Evolutionary conservation across 2,329 filamentous ascomycete species (phyloP).

Genomic region (Calonectria montana): DNA sequence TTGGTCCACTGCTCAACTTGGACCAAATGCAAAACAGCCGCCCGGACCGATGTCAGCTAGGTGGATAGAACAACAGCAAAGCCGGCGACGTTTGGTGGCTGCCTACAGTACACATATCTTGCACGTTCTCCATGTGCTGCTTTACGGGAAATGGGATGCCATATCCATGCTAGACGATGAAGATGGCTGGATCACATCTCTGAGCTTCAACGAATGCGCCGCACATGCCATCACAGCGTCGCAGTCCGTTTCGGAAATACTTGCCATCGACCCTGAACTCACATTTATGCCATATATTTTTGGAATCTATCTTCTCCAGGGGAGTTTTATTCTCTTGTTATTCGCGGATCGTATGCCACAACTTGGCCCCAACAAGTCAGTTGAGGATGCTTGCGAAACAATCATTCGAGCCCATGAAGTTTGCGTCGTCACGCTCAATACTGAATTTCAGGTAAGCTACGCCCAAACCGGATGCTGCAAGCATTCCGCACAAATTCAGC

Average conservation of each 20-base stretch:
- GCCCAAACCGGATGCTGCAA: not conserved
- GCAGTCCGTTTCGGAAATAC: constrained; percentile 57
- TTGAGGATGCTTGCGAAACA: constrained; percentile 60
- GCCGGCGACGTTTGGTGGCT: constrained; percentile 53
- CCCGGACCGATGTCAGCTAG: not conserved
- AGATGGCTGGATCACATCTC: constrained; percentile 60
- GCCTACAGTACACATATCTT: constrained; percentile 61
- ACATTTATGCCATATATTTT: constrained; percentile 65
- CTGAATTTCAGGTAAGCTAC: constrained; percentile 59
- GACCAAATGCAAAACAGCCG: not conserved
- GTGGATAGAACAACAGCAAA: not conserved
- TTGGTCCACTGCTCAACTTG: not conserved
- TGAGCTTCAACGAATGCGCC: constrained; percentile 57
- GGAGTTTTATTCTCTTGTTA: constrained; percentile 61
- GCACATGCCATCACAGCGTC: constrained; percentile 60
- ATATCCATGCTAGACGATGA: constrained; percentile 61
- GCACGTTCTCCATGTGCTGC: constrained; percentile 59
- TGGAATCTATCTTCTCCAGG: constrained; percentile 63
- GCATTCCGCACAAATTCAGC: no score
- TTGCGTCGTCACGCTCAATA: constrained; percentile 61
- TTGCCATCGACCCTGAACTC: constrained; percentile 60
- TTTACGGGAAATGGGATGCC: constrained; percentile 62
- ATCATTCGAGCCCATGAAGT: constrained; percentile 63
- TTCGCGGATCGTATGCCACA: constrained; percentile 63
- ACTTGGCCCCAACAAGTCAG: constrained; percentile 56